These are phyloP conservation scores for Exserohilum turcica DNA, from an alignment of 2,329 filamentous ascomycete species.

Conservation along the genomic window DNA sequence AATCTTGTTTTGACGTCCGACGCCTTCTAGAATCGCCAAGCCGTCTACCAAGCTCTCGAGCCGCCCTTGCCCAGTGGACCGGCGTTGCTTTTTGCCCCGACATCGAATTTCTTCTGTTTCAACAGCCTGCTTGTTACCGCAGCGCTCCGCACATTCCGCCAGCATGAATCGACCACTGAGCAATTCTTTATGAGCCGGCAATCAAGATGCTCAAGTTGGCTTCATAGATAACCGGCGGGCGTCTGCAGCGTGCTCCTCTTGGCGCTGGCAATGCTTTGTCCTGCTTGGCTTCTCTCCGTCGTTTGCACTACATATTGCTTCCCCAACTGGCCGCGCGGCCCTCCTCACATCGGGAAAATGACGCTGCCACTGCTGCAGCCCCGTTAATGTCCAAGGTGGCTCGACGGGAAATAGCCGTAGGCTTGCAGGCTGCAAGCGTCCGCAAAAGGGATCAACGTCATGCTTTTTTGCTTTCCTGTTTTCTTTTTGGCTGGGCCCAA, in stretches of 20 bases:
- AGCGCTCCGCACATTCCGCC: background rate
- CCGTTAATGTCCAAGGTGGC: conserved; percentile 1
- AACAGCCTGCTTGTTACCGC: background rate
- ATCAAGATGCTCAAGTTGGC: too few species aligned
- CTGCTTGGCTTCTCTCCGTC: background rate
- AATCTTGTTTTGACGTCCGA: background rate
- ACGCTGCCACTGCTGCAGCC: background rate
- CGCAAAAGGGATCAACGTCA: background rate
- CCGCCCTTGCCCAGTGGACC: background rate
- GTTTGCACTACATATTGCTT: background rate
- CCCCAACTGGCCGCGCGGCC: background rate
- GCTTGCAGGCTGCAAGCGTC: background rate
- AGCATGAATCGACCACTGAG: background rate
- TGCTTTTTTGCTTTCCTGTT: background rate
- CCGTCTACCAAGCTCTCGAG: background rate
- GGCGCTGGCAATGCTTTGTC: background rate
- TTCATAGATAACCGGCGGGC: too few species aligned
- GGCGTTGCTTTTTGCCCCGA: background rate
- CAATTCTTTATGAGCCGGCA: background rate
- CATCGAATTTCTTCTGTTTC: background rate
- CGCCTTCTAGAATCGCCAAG: conserved; percentile 8
- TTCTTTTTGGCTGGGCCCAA: background rate
- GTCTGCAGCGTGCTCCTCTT: background rate
- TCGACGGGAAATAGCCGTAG: background rate
- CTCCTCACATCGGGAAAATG: background rate